Base-by-base conservation (phyloP, 2,329 filamentous ascomycete genomes). In the Fusarium bulbicola region DNA sequence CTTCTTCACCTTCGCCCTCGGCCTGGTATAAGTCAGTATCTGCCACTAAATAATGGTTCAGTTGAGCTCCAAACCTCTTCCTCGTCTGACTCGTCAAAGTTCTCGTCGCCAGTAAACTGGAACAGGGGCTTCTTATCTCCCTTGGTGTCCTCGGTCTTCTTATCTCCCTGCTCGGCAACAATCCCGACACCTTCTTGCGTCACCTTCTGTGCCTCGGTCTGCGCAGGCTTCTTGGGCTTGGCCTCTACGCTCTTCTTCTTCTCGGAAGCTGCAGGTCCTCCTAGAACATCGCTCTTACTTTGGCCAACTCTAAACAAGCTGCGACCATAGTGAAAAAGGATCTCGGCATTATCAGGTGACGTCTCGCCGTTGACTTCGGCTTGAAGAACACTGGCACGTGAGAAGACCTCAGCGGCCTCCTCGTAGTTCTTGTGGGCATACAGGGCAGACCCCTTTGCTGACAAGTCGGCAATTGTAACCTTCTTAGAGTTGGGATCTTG, bases 271-370 rank as follows among this genome's bases (percentile, higher is more conserved):
- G 95, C 92, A 78, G 92, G 93, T 39, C 93, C 93, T 64, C 96
- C 96, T 40, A 99, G 87, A 30, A 99, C 95, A 79, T 98, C 95
- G 80, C 95, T 98, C 83, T 97, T 97, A 81, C 91, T 92, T 81
- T 98, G 93, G 36, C 95, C 96, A 68, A 98, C 93, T 81, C 95
- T 95, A 87, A 97, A 98, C 26, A 99, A 86, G 63, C 94, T 94
- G 80, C 95, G 93, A 20, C 96, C 96, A 83, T 99, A 99, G 73
- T 95, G 90, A 82, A 97, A 99, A 26, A 98, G 90, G 52, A 99
- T 90, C 80, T 98, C 95, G 57, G 95, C 95, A 78, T 99, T 99
- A 65, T 94, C 92, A 8, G 93, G 91, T 21, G 91, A 91, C 88
- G 97, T 93, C 83, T 98, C 96, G 81, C 95, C 96, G 81, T 98